Evolutionary conservation across 2,329 filamentous ascomycete species (phyloP), one percentile per base, ranked within the genome.

Genomic region (Emmonsiellopsis sp.): DNA sequence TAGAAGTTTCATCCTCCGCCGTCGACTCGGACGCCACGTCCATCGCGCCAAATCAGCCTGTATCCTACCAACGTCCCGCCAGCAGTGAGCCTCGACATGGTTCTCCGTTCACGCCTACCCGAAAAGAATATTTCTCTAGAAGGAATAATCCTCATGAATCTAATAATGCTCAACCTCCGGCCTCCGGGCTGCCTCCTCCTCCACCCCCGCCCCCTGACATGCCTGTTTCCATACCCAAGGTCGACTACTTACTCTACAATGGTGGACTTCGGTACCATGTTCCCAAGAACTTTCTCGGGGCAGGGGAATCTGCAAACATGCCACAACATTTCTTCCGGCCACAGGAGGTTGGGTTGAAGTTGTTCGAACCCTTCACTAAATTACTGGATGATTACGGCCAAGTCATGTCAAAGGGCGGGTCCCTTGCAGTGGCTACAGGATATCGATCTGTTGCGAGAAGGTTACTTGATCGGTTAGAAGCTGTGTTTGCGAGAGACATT

Each of bases 361-460:
- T 96, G 5, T 97, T 96, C 65, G 81, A 86, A 4, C 89, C 89
- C 0, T 89, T 93, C 60, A 86, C 87, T 67, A 85, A 83, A 58
- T 78, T 96, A 2, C 77, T 98, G 20, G 87, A 95, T 60, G 87
- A 95, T 64, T 97, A 95, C 66, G 81, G 86, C 58, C 79, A 81
- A 2, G 91, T 98, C 3, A 78, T 97, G 58, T 76, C 79, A 42
- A 90, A 86, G 58, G 89, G 87, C 61, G 93, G 93, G 3, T 97
- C 92, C 0, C 75, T 98, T 5, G 93, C 93, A 2, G 93, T 97
- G 1, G 93, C 93, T 13, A 97, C 92, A 0, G 93, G 93, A 5
- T 95, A 97, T 68, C 84, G 89, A 52, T 96, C 92, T 0, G 87
- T 97, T n/a, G 93, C 93, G 3, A 84, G 93, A 5, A 82, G 91